Conservation (phyloP, 1,284 basidiomycete genomes). For the Cryptococcus sp. region DNA sequence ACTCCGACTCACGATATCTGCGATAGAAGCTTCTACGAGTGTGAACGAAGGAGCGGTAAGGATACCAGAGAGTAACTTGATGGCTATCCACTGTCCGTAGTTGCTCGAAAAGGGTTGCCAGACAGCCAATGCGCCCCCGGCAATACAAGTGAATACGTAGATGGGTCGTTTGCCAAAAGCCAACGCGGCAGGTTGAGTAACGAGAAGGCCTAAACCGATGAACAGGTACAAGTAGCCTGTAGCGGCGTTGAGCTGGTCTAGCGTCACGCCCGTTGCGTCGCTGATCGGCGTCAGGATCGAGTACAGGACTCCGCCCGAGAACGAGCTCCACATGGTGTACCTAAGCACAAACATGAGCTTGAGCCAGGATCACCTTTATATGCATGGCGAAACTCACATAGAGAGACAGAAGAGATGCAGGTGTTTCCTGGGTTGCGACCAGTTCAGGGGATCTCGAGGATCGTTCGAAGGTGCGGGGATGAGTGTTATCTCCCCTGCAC, state of each 20-base stretch:
- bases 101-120: conserved; percentile 24
- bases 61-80: conserved; percentile 22
- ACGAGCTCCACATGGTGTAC: conserved; percentile 16
- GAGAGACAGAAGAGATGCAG: conserved; percentile 24
- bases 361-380: too few species aligned
- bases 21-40: conserved; percentile 27
- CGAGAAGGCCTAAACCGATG: conserved; percentile 23
- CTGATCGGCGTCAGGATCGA: conserved; percentile 30
- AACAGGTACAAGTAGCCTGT: conserved; percentile 32
- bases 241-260: conserved; percentile 31
- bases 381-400: conserved; percentile 4
- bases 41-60: conserved; percentile 26
- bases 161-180: conserved; percentile 34
- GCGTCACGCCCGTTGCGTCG: conserved; percentile 25
- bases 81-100: conserved; percentile 24
- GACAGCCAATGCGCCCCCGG: conserved; percentile 8
- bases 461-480: conserved; percentile 24
- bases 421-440: conserved; percentile 22
- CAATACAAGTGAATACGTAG: conserved; percentile 20
- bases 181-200: conserved; percentile 25
- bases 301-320: conserved; percentile 22
- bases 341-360: not conserved
- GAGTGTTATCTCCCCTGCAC: conserved; percentile 17
- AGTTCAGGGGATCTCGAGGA: conserved; percentile 32
- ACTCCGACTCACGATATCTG: conserved; percentile 32